Evolutionary conservation across 306 rosid genomes (phyloP).

Genomic region (Vigna mungo): DNA sequence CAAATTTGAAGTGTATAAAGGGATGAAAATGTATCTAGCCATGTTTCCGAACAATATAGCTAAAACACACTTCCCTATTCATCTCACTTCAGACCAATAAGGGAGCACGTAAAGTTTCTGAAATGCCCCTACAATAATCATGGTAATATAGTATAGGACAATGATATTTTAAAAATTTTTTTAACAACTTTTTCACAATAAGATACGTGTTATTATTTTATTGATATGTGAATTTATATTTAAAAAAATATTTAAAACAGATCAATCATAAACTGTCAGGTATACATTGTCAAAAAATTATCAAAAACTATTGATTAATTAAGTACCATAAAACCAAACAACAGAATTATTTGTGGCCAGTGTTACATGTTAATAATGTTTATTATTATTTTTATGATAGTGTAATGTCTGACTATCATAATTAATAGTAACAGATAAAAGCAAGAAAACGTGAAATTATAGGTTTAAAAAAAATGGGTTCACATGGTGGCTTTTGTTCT

Average conservation of each 20-base stretch:
- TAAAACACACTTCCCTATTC: neutral
- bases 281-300: no score
- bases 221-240: no score
- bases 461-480: conserved; percentile 45
- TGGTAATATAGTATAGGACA: neutral
- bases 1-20: conserved; percentile 13
- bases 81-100: conserved; percentile 3
- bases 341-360: conserved; percentile 31
- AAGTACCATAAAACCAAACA: no score
- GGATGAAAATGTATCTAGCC: conserved; percentile 38
- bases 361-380: conserved; percentile 22
- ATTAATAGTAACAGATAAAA: conserved; percentile 17
- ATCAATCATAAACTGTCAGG: no score
- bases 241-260: no score
- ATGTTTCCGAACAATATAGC: conserved; percentile 19
- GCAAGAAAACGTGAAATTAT: conserved; percentile 7
- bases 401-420: conserved; percentile 26
- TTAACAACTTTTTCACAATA: no score
- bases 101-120: conserved; percentile 1
- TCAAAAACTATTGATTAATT: no score
- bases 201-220: no score
- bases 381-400: neutral
- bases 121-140: neutral
- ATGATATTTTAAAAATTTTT: no score
- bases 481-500: conserved; percentile 46